Evolutionary conservation across 352 stramenopile genomes (phyloP), one percentile per base, ranked within the genome.

Genomic region (Saprolegnia diclina): DNA sequence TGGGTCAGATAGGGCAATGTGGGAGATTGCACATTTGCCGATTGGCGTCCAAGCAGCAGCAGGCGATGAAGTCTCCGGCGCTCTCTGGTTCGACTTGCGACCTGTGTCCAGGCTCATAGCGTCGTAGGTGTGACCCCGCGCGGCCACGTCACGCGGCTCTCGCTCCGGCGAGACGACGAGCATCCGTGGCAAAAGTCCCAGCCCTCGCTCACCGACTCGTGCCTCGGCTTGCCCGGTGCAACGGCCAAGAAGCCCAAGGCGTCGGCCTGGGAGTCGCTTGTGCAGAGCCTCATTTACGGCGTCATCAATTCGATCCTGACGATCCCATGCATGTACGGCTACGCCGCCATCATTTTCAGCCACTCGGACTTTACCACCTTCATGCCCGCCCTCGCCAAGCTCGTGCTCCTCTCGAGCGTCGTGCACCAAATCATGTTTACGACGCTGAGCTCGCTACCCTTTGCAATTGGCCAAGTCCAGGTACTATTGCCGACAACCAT

Each of bases 401-500:
- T 99, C 48, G 96, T 98, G 32, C 83, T 99, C 61, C 89, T 99
- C 46, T 98, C 91, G 29, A 97, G 91, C 32, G 88, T 97, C 19
- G 78, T 99, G 21, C 97, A 99, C 76, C 96, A 94, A 65, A 73
- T 90, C 70, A 89, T 94, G 78, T 92, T 92, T 71, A 94, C 87
- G 1, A 61, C 88, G 11, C 82, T 98, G 57, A 98, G 86, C 56
- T 91, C 89, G 38, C 75, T 99, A 42, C 90, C 92, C 0, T 99
- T 99, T 78, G 95, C 97, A 10, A 97, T 99, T 40, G 97, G 96
- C 16, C 96, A 98, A 72, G 97, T 99, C 0, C 97, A 99, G 26
- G 63, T 69, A 50, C 45, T 9, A n/a, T 56, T 54, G 38, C 38
- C 37, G 21, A 0, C 26, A 19, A 5, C 61, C 18, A 21, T 16